phyloP scores from a whole-genome alignment of 768 basidiomycete genomes.

The Trametes cinnabarina region DNA sequence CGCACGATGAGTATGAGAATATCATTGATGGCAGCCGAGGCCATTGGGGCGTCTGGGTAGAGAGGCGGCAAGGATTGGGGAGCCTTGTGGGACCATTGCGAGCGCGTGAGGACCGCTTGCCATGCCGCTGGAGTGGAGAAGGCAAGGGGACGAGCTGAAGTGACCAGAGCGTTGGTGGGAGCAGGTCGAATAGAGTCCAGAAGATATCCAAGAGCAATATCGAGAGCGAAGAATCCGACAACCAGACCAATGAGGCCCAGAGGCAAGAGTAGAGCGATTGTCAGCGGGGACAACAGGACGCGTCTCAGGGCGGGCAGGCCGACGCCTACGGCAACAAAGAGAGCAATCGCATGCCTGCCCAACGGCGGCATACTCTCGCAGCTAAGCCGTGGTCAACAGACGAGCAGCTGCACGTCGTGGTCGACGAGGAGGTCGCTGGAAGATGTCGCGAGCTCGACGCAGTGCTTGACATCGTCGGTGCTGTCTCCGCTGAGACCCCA shows the following conservation, averaged over 20 bases:
- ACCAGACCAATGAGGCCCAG: slow-evolving; percentile 48
- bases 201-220: slow-evolving; percentile 54
- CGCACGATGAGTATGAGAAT: slow-evolving; percentile 78
- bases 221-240: slow-evolving; percentile 50
- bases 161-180: slow-evolving; percentile 39
- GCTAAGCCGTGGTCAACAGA: not conserved
- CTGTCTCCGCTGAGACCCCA: not conserved
- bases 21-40: slow-evolving; percentile 74
- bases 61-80: slow-evolving; percentile 68
- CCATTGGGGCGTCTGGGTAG: slow-evolving; percentile 57
- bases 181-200: slow-evolving; percentile 48
- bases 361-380: slow-evolving; percentile 6
- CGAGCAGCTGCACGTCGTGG: not conserved
- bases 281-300: slow-evolving; percentile 63
- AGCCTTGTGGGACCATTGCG: slow-evolving; percentile 81
- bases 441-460: not conserved
- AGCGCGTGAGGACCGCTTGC: slow-evolving; percentile 85
- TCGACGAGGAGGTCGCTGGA: not conserved
- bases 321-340: slow-evolving; percentile 57
- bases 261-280: slow-evolving; percentile 63
- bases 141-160: slow-evolving; percentile 68
- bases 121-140: slow-evolving; percentile 95
- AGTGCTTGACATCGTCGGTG: not conserved
- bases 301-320: slow-evolving; percentile 54
- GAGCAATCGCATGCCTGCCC: slow-evolving; percentile 29